Evolutionary conservation across 805 yeast species (phyloP).

Genomic region (Candida alai): DNA sequence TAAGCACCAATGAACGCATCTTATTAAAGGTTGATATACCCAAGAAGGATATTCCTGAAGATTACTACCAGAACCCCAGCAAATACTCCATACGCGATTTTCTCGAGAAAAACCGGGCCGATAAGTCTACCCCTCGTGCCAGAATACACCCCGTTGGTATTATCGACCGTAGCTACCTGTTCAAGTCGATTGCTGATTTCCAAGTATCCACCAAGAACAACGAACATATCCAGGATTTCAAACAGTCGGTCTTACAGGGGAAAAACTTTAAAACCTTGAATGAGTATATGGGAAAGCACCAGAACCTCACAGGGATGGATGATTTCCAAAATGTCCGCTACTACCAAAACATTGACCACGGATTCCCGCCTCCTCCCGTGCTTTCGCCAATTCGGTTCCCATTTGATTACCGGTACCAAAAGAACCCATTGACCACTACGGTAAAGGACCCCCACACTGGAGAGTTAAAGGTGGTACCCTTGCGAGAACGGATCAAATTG

Average conservation of each 20-base stretch:
- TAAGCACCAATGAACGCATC: constrained; percentile 52
- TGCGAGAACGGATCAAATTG: constrained; percentile 45
- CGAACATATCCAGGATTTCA: constrained; percentile 25
- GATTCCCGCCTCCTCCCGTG: constrained; percentile 82
- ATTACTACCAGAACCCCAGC: constrained; percentile 26
- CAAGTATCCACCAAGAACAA: constrained; percentile 66
- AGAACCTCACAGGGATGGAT: constrained; percentile 20
- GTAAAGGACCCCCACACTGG: constrained; percentile 56
- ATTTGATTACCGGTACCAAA: constrained; percentile 69
- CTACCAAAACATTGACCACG: constrained; percentile 39
- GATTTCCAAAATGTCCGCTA: constrained; percentile 25
- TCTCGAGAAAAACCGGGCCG: constrained; percentile 26
- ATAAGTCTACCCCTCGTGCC: constrained; percentile 22
- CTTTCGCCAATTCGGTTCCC: constrained; percentile 77
- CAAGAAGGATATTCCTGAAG: constrained; percentile 42
- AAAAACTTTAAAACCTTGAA: constrained; percentile 22
- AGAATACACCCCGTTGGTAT: constrained; percentile 61
- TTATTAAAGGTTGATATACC: constrained; percentile 60
- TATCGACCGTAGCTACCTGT: constrained; percentile 64
- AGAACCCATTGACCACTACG: constrained; percentile 56
- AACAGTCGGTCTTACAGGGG: constrained; percentile 20
- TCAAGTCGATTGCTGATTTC: constrained; percentile 85
- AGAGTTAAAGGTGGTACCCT: constrained; percentile 47
- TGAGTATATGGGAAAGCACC: constrained; percentile 20
- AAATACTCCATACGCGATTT: constrained; percentile 43